A percentile compares a stretch with the other conserved stretches of the same genome.
Evolutionary conservation across 768 basidiomycete species (phyloP).

Genomic region (Lactarius evosmus): DNA sequence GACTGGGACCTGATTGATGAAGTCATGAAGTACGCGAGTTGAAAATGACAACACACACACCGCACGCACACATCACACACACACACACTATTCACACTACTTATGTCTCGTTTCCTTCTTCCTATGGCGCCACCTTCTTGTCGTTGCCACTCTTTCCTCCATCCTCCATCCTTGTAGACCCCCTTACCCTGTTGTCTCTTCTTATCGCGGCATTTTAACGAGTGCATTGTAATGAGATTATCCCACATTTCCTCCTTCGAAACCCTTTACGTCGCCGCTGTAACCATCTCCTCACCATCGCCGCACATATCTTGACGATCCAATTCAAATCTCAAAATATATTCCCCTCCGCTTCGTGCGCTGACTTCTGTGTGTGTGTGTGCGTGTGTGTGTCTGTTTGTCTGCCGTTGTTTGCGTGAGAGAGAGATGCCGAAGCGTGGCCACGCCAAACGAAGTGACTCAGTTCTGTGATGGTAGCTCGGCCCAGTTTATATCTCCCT

Average conservation of each 20-base stretch:
- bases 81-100: too few species aligned
- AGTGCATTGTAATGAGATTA: neutral
- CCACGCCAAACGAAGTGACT: neutral
- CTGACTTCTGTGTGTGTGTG: neutral
- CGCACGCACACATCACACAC: too few species aligned
- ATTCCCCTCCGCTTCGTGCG: too few species aligned
- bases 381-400: neutral
- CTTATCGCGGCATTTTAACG: neutral
- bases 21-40: constrained; percentile 21
- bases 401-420: neutral
- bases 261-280: neutral
- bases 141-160: neutral
- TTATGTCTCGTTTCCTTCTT: neutral
- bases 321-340: neutral
- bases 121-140: neutral
- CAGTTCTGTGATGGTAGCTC: neutral
- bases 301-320: neutral
- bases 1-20: constrained; percentile 29
- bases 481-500: too few species aligned
- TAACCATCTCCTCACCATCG: neutral
- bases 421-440: neutral
- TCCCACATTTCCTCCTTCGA: neutral
- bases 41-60: neutral
- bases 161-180: neutral
- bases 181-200: neutral